Percentiles rank a stretch among this genome's conserved stretches.
Conservation (phyloP, 2,329 filamentous ascomycete genomes). For the Trichophyton equinum region DNA sequence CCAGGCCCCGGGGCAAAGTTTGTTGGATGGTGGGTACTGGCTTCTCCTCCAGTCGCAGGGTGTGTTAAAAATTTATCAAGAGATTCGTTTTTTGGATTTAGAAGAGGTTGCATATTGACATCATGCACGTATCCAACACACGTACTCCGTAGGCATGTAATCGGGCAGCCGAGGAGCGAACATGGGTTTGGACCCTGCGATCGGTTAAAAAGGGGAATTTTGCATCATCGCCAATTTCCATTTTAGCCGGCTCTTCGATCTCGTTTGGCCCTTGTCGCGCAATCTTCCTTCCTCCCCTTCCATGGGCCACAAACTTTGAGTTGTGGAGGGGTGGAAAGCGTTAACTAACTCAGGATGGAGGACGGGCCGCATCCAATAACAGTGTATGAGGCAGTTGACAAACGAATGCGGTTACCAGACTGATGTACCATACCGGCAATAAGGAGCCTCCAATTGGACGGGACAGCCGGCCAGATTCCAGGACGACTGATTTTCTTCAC, state of each 20-base stretch:
- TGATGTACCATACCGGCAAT: background rate
- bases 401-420: background rate
- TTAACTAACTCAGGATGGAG: background rate
- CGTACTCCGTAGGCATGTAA: background rate
- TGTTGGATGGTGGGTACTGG: background rate
- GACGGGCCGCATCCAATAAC: background rate
- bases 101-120: background rate
- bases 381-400: background rate
- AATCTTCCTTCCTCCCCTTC: background rate
- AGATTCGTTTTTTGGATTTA: background rate
- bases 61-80: background rate
- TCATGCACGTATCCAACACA: background rate
- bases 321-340: background rate
- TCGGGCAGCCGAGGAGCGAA: background rate
- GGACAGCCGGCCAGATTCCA: background rate
- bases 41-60: background rate
- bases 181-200: background rate
- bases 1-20: background rate
- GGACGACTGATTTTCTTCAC: background rate
- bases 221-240: slow-evolving; percentile 3
- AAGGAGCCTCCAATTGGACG: background rate
- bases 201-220: slow-evolving; percentile 5
- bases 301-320: background rate
- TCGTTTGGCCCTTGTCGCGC: background rate
- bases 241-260: slow-evolving; percentile 1